Evolutionary conservation across 805 yeast genomes (phyloP), one percentile per base, ranked within the genome.

Genomic region (Jamesozyma rosinii): DNA sequence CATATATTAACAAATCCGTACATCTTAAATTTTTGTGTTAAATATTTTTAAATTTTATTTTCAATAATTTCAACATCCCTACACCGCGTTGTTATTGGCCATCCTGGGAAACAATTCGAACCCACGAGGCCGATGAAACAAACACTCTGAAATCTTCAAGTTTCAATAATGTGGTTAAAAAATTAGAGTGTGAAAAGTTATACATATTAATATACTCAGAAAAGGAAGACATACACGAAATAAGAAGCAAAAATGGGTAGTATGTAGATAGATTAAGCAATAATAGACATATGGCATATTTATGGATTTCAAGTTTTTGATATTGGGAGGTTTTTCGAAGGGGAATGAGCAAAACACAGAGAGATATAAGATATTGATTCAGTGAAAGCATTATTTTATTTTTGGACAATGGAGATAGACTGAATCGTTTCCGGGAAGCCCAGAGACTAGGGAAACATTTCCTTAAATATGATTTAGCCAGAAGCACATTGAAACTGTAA

Each of bases 221-320:
- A 45, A 13, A 14, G 41, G 24, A 38, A 36, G 15, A 30, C 34
- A 37, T 21, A 41, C 37, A 41, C 37, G 24, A 36, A 46, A 43
- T 41, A 51, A 68, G 67, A 67, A 71, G 68, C 65, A 70, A 77
- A 67, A 71, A 79, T 79, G 86, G 72, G 83, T 76, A 79, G 86
- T 79, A 79, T 72, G 86, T 79, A 47, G 33, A 27, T 31, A 27
- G 19, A 42, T 42, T 4, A 24, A 8, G 11, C 34, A 14, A 24
- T 8, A 11, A 24, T 24, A 24, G n/a, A 13, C 34, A 13, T 31
- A 31, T 31, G 6, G 14, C 6, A 31, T 31, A 31, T 14, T 15
- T 31, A 31, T 31, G n/a, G 14, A 31, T 8, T 17, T 13, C 6
- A 17, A 8, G 9, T 17, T 14, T 14, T 14, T 31, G 34, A 31